Percentiles rank a stretch among this genome's conserved stretches.
These are phyloP conservation scores for Scenedesmus sp. DNA, from an alignment of 163 green algal species.

Conservation along the genomic window DNA sequence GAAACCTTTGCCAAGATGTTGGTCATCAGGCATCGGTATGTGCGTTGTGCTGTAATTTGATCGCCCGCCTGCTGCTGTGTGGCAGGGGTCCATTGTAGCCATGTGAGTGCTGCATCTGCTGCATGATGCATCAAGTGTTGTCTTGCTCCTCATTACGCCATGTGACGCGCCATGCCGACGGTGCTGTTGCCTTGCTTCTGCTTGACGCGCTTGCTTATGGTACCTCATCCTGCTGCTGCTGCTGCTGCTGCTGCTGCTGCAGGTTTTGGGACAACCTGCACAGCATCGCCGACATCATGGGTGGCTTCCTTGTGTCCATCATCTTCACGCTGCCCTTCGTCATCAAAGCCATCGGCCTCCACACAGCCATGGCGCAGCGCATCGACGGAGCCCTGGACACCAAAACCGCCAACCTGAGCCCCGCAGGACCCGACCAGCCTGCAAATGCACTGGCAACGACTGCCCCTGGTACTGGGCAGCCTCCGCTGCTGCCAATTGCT, in stretches of 20 bases:
- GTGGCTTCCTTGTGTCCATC: constrained; percentile 28
- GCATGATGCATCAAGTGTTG: neutral
- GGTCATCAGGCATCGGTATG: too few species aligned
- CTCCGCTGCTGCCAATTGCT: neutral
- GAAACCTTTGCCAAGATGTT: too few species aligned
- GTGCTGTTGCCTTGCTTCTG: too few species aligned
- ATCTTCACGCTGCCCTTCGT: constrained; percentile 46
- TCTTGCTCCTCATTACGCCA: too few species aligned
- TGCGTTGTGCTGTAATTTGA: too few species aligned
- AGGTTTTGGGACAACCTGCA: constrained; percentile 48
- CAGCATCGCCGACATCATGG: constrained; percentile 39
- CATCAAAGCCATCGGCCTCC: constrained; percentile 42
- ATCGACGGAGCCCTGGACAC: neutral
- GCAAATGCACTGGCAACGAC: neutral
- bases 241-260: neutral
- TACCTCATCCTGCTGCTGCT: neutral
- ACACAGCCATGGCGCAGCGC: neutral
- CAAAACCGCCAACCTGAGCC: neutral
- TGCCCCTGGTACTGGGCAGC: neutral
- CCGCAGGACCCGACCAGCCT: neutral
- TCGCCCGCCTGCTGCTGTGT: too few species aligned
- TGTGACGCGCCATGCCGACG: too few species aligned
- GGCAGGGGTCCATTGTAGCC: too few species aligned
- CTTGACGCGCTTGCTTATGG: too few species aligned
- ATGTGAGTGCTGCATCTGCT: too few species aligned